Base-by-base conservation (phyloP, 441 rosid genomes). In the Aquilaria agallochum region DNA sequence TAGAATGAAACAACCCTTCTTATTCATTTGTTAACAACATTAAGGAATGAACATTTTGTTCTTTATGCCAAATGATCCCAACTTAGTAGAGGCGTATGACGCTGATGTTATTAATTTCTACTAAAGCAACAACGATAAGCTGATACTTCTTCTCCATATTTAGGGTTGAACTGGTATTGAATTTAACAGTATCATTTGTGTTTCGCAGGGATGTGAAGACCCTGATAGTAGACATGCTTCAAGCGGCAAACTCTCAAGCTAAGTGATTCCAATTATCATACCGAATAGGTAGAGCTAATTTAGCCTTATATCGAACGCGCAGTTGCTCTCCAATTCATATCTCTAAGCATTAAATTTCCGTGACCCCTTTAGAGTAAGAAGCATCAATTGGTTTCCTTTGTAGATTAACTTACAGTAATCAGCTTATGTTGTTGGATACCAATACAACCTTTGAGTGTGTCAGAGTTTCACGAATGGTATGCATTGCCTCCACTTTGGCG, bases 151-250 rank as follows among this genome's bases (percentile, higher is more conserved):
- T 40, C 5, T 46, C 27, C 55, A 42, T n/a, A 50, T 50, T 20
- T 20, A 52, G 58, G 65, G 10, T 46, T 50, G 12, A 11, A 54
- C 34, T 20, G 27, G 27, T 20, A 20, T 20, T 20, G 27, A 20
- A 20, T 20, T 20, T 20, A 20, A 20, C 27, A 20, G 31, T 61
- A 13, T 65, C 69, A 69, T 31, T 27, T 64, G 55, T 32, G 2
- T 56, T 53, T 32, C 40, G 53, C 65, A 89, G 98, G 92, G 98
- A 88, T 76, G 91, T 88, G 76, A 93, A 90, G 80, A 88, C 88
- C 61, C 74, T 90, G 27, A 68, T 90, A 9, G 87, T 93, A 68
- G 96, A 93, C 60, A 87, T 93, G 98, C 97, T 90, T 65, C 87
- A 83, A 78, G 87, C 91, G 65, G 96, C 91, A 0, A 74, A 72